Conservation (phyloP, 228 moss, liverwort and hornwort species). For the Sphagnum fallax region DNA sequence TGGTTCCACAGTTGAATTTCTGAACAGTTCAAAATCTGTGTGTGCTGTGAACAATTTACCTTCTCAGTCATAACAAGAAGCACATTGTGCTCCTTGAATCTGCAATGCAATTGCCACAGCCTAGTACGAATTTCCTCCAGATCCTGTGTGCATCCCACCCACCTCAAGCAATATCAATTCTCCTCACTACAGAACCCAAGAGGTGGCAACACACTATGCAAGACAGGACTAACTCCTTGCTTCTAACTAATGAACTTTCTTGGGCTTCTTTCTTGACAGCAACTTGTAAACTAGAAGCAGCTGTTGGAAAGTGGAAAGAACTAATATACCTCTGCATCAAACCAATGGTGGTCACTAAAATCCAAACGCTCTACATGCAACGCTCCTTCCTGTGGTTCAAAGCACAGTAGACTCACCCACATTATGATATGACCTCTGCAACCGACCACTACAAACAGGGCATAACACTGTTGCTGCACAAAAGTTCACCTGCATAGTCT, state of each 20-base stretch:
- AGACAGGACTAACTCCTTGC: neutral
- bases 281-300: too few relatives aligned
- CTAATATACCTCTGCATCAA: slow-evolving; percentile 36
- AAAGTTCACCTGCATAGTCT: neutral
- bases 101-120: slow-evolving; percentile 39
- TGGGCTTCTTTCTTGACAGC: neutral
- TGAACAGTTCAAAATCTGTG: too few relatives aligned
- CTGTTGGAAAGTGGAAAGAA: too few relatives aligned
- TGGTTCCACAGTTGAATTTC: neutral
- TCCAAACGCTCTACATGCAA: slow-evolving; percentile 71
- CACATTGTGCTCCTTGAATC: slow-evolving; percentile 26
- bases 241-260: neutral
- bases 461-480: too few relatives aligned
- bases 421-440: neutral
- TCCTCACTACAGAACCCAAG: neutral
- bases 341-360: slow-evolving; percentile 70
- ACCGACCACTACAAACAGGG: too few relatives aligned
- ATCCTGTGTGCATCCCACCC: slow-evolving; percentile 34
- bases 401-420: neutral
- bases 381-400: slow-evolving; percentile 42
- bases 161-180: neutral
- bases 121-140: slow-evolving; percentile 29
- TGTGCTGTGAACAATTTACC: slow-evolving; percentile 22
- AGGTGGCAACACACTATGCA: neutral
- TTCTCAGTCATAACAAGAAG: slow-evolving; percentile 83